These are phyloP conservation scores for Phytopythium cucurbitacearum DNA, from an alignment of 352 stramenopile genomes.

Conservation along the genomic window DNA sequence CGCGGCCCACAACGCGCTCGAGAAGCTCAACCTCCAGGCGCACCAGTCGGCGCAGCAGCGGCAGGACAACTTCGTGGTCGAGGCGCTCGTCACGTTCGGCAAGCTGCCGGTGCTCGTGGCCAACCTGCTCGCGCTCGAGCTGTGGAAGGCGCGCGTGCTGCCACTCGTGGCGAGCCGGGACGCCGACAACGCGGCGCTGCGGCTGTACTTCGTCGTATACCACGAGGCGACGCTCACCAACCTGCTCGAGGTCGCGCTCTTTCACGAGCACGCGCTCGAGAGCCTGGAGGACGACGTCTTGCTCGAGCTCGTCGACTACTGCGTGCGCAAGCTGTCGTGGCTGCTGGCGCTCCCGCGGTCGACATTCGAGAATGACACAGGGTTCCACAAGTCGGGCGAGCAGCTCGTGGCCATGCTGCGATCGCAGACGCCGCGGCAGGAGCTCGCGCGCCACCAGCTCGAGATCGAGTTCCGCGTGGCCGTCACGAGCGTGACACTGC, in stretches of 20 bases:
- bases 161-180: conserved; percentile 51
- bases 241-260: conserved; percentile 87
- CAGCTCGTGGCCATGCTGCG: conserved; percentile 67
- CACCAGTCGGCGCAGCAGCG: conserved; percentile 89
- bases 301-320: conserved; percentile 94
- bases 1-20: conserved; percentile 79
- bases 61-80: conserved; percentile 93
- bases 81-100: conserved; percentile 89
- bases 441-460: conserved; percentile 67
- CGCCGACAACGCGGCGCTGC: conserved; percentile 57
- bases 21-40: conserved; percentile 93
- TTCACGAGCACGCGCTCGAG: conserved; percentile 87
- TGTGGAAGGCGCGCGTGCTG: conserved; percentile 86
- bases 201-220: conserved; percentile 93
- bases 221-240: conserved; percentile 89
- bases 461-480: conserved; percentile 87
- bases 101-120: conserved; percentile 87
- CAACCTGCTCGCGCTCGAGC: conserved; percentile 87
- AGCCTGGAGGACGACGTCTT: conserved; percentile 83
- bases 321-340: conserved; percentile 86
- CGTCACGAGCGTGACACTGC: conserved; percentile 84
- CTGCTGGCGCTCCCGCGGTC: conserved; percentile 64
- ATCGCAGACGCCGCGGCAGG: conserved; percentile 41
- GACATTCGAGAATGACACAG: conserved; percentile 47
- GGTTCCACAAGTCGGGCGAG: conserved; percentile 66